Base-by-base conservation (phyloP, 1,284 basidiomycete genomes). In the Taiwanofungus camphoratus region DNA sequence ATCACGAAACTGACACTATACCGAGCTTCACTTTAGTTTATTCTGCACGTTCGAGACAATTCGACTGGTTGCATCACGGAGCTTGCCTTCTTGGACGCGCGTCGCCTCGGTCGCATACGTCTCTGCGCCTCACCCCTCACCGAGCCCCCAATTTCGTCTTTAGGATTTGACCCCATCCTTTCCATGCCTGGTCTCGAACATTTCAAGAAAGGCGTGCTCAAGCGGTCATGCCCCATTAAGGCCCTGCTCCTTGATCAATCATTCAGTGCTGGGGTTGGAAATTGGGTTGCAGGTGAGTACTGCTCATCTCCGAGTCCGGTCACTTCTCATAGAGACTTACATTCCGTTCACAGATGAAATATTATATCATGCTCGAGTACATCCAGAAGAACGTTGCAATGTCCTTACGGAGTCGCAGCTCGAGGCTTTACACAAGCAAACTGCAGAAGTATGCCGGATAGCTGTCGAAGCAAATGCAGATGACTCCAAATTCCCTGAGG, bases 221-320 rank as follows among this genome's bases (percentile, higher is more conserved):
- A 76, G 52, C 74, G 87, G 41, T 67, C 74, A 12, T 84, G 83
- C 39, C 83, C 88, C 1, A 76, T 89, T 51, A 92, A 92, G 54
- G 80, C 84, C 1, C 68, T 92, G 11, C 71, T 92, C 12, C 74
- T 92, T 36, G 83, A 92, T 61, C 89, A 92, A 59, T 77, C 80
- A 0, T 88, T 89, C 65, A 83, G 77, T 49, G 85, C 85, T 2
- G 89, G 89, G 1, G 76, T 92, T 3, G 88, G 89, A 1, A 92
- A 92, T 59, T 91, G 86, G 85, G 77, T 90, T 2, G 87, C 87
- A 52, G 86, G 86, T 78, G 52, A 38, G 41, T 33, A 12, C 4
- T 11, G 6, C 3, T 19, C n/a, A 20, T 13, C 20, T 18, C 29
- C 9, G 11, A 20, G 19, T 36, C 15, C 31, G 19, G 20, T n/a